These are phyloP conservation scores for Sarocladiaceae sp. DNA, from an alignment of 2,329 filamentous ascomycete genomes.

Conservation along the genomic window DNA sequence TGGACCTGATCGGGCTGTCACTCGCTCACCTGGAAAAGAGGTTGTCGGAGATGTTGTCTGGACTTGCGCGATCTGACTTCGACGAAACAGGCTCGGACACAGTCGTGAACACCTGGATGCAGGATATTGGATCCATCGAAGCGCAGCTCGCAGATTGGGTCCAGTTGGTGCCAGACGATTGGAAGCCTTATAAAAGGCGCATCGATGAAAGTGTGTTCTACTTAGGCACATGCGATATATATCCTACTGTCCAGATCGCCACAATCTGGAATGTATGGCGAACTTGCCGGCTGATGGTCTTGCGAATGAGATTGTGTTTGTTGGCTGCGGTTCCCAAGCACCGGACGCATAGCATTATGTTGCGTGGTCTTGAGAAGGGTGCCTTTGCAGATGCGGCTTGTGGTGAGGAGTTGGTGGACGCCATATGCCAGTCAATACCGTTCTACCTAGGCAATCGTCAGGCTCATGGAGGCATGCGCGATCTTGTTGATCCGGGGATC, in stretches of 20 bases:
- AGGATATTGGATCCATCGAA: conserved; percentile 12
- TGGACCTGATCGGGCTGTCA: conserved; percentile 15
- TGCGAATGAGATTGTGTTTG: conserved; percentile 12
- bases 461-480: conserved; percentile 12
- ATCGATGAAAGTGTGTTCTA: conserved; percentile 10
- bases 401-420: conserved; percentile 13
- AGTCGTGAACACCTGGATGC: conserved; percentile 7
- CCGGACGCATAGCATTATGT: conserved; percentile 9
- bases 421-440: conserved; percentile 14
- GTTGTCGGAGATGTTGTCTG: neutral
- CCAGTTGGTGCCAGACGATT: conserved; percentile 12
- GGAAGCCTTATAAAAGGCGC: conserved; percentile 11
- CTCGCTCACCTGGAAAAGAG: conserved; percentile 12
- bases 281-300: conserved; percentile 13
- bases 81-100: neutral
- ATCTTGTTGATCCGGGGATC: conserved; percentile 12
- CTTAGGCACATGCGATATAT: conserved; percentile 14
- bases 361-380: conserved; percentile 11
- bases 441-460: conserved; percentile 15
- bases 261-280: conserved; percentile 16
- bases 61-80: neutral
- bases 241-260: conserved; percentile 15
- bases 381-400: conserved; percentile 11
- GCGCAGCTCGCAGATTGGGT: conserved; percentile 13
- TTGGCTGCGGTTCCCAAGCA: conserved; percentile 10